These are phyloP conservation scores for Polytrichum formosum DNA, from an alignment of 225 moss, liverwort and hornwort species.

Conservation along the genomic window DNA sequence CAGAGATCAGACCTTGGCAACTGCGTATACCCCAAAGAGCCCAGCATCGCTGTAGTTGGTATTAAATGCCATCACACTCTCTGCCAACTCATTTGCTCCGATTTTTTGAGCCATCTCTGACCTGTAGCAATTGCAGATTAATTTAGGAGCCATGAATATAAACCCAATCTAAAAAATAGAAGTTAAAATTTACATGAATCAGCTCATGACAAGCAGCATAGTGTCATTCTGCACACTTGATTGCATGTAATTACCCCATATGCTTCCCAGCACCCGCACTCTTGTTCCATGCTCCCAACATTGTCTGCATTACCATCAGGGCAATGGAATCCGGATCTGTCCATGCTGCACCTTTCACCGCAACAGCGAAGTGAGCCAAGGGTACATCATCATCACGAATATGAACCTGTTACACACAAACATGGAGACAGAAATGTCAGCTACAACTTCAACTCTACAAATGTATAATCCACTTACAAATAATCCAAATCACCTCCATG, in stretches of 20 bases:
- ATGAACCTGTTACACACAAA: constrained; percentile 55
- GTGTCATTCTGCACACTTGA: too few relatives aligned
- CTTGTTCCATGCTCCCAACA: constrained; percentile 92
- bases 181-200: too few relatives aligned
- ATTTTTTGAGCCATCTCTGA: constrained; percentile 94
- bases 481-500: too few relatives aligned
- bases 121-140: constrained; percentile 28
- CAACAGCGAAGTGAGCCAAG: constrained; percentile 74
- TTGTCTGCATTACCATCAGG: constrained; percentile 92
- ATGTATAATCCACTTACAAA: too few relatives aligned
- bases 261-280: constrained; percentile 80
- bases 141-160: background rate
- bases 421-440: too few relatives aligned
- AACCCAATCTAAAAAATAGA: too few relatives aligned
- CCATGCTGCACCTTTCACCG: constrained; percentile 92
- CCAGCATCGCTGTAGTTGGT: constrained; percentile 87
- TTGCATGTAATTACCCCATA: constrained; percentile 55
- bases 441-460: too few relatives aligned
- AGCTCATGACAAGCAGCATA: too few relatives aligned
- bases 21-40: constrained; percentile 88
- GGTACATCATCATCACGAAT: constrained; percentile 88
- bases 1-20: constrained; percentile 50
- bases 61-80: constrained; percentile 86
- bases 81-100: constrained; percentile 79
- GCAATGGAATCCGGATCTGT: constrained; percentile 91